Conservation (phyloP, 441 rosid genomes). For the Gossypium schwendimanii region DNA sequence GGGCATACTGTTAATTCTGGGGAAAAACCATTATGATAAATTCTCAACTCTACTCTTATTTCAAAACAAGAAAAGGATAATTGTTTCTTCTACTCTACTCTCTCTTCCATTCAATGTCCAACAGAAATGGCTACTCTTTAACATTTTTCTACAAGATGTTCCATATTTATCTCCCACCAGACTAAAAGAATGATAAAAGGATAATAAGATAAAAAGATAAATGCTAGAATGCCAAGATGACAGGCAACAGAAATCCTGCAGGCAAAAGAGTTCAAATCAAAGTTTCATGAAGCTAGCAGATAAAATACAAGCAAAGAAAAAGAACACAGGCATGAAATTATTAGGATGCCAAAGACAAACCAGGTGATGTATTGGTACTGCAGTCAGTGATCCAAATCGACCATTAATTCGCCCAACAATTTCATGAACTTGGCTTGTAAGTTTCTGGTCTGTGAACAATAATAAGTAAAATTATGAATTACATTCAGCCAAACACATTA, state of each 20-base stretch:
- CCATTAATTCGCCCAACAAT: slow-evolving; percentile 99
- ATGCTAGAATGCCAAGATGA: not conserved
- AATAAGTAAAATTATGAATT: not conserved
- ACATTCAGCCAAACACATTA: slow-evolving; percentile 7
- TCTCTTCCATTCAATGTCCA: not conserved
- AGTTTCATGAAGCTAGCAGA: not conserved
- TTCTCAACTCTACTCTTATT: not conserved
- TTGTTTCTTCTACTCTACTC: not conserved
- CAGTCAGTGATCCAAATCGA: slow-evolving; percentile 90
- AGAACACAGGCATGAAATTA: not conserved
- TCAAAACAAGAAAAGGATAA: not conserved
- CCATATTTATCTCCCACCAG: not conserved
- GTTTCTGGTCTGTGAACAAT: slow-evolving; percentile 80
- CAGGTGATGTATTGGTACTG: slow-evolving; percentile 98
- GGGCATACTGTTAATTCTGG: not conserved
- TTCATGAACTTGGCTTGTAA: slow-evolving; percentile 99
- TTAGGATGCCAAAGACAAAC: slow-evolving; percentile 34
- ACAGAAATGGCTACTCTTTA: not conserved
- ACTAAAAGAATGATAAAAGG: not conserved
- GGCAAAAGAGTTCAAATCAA: not conserved
- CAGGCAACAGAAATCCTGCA: not conserved
- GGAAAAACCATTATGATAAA: not conserved
- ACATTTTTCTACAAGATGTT: not conserved
- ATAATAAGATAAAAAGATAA: not conserved
- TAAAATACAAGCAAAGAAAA: slow-evolving; percentile 3